Conservation (phyloP, 2,329 filamentous ascomycete species). For the Venturiaceae sp. region DNA sequence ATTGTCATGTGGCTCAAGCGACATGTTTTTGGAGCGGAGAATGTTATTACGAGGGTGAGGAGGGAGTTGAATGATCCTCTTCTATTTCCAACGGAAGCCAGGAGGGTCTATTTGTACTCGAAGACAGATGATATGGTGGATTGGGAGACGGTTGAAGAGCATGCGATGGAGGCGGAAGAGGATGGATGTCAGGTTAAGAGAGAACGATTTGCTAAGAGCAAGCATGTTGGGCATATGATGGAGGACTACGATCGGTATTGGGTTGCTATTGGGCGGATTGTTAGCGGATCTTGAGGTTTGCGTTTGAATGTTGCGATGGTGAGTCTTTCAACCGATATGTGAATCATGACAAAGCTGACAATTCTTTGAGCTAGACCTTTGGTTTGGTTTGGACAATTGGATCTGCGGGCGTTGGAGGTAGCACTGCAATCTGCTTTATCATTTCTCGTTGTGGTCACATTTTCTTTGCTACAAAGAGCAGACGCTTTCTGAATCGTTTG, state of each 20-base stretch:
- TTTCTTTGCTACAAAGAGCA: too few relatives aligned
- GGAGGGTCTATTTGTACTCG: conserved; percentile 49
- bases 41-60: neutral
- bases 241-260: conserved; percentile 50
- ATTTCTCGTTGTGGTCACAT: too few relatives aligned
- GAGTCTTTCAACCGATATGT: too few relatives aligned
- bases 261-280: conserved; percentile 25
- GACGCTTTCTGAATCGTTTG: too few relatives aligned
- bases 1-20: neutral
- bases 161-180: conserved; percentile 37
- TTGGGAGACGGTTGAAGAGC: conserved; percentile 45
- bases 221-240: conserved; percentile 53
- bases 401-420: too few relatives aligned
- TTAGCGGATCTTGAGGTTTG: neutral
- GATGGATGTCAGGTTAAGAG: conserved; percentile 41
- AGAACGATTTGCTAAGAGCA: conserved; percentile 47
- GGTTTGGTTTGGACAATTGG: too few relatives aligned
- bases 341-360: too few relatives aligned
- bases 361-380: too few relatives aligned
- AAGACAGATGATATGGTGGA: conserved; percentile 47
- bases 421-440: too few relatives aligned
- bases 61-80: conserved; percentile 1
- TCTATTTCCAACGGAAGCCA: conserved; percentile 19
- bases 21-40: neutral
- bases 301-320: neutral